These are phyloP conservation scores for Penicillium concentricum DNA, from an alignment of 2,329 filamentous ascomycete species.

Conservation along the genomic window DNA sequence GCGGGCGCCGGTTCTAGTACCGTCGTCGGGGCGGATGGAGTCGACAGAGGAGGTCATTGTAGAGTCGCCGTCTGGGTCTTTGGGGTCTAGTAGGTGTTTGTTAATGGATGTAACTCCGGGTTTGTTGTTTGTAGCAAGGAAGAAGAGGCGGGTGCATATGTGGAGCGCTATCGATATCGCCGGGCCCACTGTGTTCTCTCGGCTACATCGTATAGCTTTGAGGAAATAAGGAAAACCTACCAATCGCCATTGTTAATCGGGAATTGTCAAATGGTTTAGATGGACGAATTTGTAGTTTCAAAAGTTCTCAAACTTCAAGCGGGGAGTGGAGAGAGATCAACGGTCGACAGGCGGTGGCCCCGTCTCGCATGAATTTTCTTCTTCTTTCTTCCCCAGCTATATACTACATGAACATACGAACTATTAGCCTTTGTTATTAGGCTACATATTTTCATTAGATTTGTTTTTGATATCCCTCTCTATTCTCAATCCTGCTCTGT, in stretches of 20 bases:
- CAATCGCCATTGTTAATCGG: constrained; percentile 23
- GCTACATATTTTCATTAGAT: neutral
- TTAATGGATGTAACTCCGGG: neutral
- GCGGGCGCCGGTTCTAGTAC: constrained; percentile 38
- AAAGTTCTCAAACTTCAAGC: neutral
- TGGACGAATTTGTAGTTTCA: neutral
- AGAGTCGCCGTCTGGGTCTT: constrained; percentile 56
- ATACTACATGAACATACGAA: constrained; percentile 16
- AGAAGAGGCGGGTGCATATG: neutral
- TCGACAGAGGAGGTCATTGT: constrained; percentile 54
- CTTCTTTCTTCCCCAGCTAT: constrained; percentile 12
- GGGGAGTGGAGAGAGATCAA: constrained; percentile 20
- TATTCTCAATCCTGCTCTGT: neutral
- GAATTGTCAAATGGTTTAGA: neutral
- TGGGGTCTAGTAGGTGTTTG: constrained; percentile 8
- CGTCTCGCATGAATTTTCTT: constrained; percentile 22
- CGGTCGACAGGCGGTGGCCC: constrained; percentile 21
- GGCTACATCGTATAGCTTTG: neutral
- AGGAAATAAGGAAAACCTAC: constrained; percentile 11
- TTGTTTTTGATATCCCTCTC: neutral
- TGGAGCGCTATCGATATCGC: constrained; percentile 3
- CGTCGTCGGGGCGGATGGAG: constrained; percentile 37
- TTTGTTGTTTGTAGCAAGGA: neutral
- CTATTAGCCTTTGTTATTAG: constrained; percentile 1
- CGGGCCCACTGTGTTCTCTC: neutral